Evolutionary conservation across 2,329 filamentous ascomycete species (phyloP), one percentile per base, ranked within the genome.

Genomic region (Mariannaea elegans): DNA sequence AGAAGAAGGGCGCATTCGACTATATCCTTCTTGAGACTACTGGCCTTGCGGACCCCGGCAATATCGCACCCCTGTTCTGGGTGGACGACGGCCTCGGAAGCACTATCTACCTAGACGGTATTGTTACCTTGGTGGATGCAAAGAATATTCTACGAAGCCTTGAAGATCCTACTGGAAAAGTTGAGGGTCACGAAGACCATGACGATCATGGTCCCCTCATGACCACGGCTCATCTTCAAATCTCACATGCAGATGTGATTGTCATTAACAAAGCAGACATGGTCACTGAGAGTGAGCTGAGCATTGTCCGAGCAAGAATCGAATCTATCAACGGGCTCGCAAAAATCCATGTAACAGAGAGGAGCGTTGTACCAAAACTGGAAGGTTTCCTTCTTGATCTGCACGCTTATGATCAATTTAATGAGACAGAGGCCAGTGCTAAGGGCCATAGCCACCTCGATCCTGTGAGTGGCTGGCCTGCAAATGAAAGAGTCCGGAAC

Each of bases 21-120:
- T 99, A 98, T 78, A 98, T 99, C 65, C 85, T 99, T 2, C 87
- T 99, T 1, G 95, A 99, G 76, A 99, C 95, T 0, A 98, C 95
- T 0, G 95, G 95, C 0, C 84, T 99, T 6, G 95, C 95, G 4
- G 94, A 99, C 72, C 95, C 95, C 0, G 95, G 95, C 1, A 98
- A 98, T 71, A 88, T 99, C 50, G 95, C 95, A 0, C 95, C 95
- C 1, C 80, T 98, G 13, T 99, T 99, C 79, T 99, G 95, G 95
- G 90, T 99, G 23, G 95, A 99, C 70, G 94, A 98, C 66, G 95
- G 94, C 0, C 84, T 99, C 3, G 94, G 93, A 7, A 97, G 94
- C 76, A 94, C 90, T 34, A 97, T 99, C 70, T 99, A 97, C 75
- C 86, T 99, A 0, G 95, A 99, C 72, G 95, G 95, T 2, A 97